Evolutionary conservation across 345 rosid genomes (phyloP).

Genomic region (Eutrema yunnanense): DNA sequence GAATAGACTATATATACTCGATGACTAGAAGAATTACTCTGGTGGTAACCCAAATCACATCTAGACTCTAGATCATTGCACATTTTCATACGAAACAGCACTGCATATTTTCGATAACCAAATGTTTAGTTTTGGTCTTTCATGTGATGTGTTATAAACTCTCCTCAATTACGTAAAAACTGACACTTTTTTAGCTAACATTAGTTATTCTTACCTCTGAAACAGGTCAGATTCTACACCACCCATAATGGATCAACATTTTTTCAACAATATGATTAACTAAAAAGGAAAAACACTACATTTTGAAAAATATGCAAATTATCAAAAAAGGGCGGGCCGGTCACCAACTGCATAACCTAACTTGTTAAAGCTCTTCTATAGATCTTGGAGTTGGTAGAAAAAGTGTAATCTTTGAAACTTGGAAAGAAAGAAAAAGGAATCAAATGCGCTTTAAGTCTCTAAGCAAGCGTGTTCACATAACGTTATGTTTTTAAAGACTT

Average conservation of each 20-base stretch:
- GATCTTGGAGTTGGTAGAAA: slow-evolving; percentile 18
- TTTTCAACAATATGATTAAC: not conserved
- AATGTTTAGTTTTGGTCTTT: not conserved
- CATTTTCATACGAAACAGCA: not conserved
- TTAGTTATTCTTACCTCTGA: not conserved
- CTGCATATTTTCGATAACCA: not conserved
- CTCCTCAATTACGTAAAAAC: not conserved
- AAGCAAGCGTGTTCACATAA: slow-evolving; percentile 10
- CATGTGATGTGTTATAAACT: not conserved
- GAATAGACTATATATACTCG: too few species aligned
- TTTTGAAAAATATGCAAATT: not conserved
- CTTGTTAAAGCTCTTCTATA: slow-evolving; percentile 18
- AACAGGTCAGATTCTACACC: not conserved
- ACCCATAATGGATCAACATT: not conserved
- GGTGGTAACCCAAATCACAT: too few species aligned
- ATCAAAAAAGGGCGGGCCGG: slow-evolving; percentile 8
- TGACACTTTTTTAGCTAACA: not conserved
- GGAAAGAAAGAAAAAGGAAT: not conserved
- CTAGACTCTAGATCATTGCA: not conserved
- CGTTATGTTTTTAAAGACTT: not conserved
- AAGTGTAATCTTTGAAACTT: slow-evolving; percentile 12
- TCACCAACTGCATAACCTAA: slow-evolving; percentile 31
- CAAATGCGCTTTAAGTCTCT: not conserved
- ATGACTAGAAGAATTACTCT: too few species aligned
- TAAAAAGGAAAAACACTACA: not conserved